Evolutionary conservation across 2,329 filamentous ascomycete species (phyloP).

Genomic region (Exophiala phaeomuriformis): DNA sequence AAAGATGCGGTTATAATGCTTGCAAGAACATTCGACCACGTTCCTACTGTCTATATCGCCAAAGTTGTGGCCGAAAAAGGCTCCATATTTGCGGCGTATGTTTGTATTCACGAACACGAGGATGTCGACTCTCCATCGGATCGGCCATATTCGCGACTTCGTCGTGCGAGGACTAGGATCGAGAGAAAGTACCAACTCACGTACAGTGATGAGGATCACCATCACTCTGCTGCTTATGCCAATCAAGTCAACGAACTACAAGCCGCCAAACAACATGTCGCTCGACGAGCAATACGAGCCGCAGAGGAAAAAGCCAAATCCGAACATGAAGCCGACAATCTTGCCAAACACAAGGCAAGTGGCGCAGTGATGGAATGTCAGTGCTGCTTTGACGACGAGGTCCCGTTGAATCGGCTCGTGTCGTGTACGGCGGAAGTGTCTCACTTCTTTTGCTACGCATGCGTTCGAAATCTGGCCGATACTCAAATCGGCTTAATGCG

Average conservation of each 20-base stretch:
- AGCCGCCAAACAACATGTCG: slow-evolving; percentile 28
- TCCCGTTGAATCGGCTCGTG: slow-evolving; percentile 59
- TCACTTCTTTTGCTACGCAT: slow-evolving; percentile 65
- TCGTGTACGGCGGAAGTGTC: slow-evolving; percentile 53
- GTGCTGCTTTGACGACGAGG: slow-evolving; percentile 62
- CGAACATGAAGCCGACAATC: slow-evolving; percentile 32
- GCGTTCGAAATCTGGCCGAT: slow-evolving; percentile 59
- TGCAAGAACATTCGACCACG: slow-evolving; percentile 20
- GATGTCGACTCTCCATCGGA: slow-evolving; percentile 10
- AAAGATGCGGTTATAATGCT: slow-evolving; percentile 28
- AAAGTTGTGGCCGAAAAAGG: slow-evolving; percentile 21
- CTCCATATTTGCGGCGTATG: slow-evolving; percentile 29
- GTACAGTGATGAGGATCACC: slow-evolving; percentile 8
- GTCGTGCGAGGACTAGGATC: slow-evolving; percentile 17
- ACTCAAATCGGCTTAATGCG: slow-evolving; percentile 61
- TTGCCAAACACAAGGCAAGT: slow-evolving; percentile 35
- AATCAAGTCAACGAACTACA: slow-evolving; percentile 28
- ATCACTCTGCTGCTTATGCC: slow-evolving; percentile 15
- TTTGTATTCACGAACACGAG: slow-evolving; percentile 27
- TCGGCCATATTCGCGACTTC: slow-evolving; percentile 24
- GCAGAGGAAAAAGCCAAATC: slow-evolving; percentile 25
- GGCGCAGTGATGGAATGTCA: slow-evolving; percentile 60
- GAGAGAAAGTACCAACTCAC: slow-evolving; percentile 19
- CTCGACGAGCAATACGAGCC: slow-evolving; percentile 19
- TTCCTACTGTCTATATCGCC: slow-evolving; percentile 24